A percentile compares a stretch with the other conserved stretches of the same genome.
Evolutionary conservation across 805 yeast genomes (phyloP).

Genomic region (Metschnikowia lochheadii): DNA sequence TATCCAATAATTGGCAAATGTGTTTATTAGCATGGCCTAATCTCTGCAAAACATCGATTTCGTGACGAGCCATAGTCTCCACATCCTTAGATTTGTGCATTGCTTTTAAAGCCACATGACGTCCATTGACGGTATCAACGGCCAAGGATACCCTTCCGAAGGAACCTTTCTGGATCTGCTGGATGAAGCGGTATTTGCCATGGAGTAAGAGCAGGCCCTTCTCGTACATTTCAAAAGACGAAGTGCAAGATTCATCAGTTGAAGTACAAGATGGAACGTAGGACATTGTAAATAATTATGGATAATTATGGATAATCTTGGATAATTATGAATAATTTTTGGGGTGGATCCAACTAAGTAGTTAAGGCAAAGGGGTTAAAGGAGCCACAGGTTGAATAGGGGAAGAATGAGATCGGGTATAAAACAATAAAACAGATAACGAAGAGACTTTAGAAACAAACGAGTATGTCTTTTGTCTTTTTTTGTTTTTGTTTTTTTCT

Average conservation of each 20-base stretch:
- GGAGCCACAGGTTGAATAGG: not conserved
- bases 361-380: not conserved
- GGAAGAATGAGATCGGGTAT: not conserved
- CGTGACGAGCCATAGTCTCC: constrained; percentile 49
- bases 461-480: too few relatives aligned
- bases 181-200: constrained; percentile 40
- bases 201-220: constrained; percentile 29
- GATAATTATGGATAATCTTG: not conserved
- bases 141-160: constrained; percentile 61
- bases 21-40: constrained; percentile 44
- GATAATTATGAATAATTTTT: too few relatives aligned
- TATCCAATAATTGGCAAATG: constrained; percentile 56
- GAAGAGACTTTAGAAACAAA: too few relatives aligned
- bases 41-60: constrained; percentile 39
- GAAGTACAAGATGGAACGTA: too few relatives aligned
- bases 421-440: too few relatives aligned
- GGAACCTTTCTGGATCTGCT: constrained; percentile 52
- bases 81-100: constrained; percentile 44
- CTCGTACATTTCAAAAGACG: constrained; percentile 31
- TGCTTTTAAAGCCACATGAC: constrained; percentile 51
- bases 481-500: too few relatives aligned
- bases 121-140: constrained; percentile 27
- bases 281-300: too few relatives aligned
- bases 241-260: not conserved
- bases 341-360: not conserved